phyloP scores from a whole-genome alignment of 495 filamentous ascomycete species.

The Lophium mytilinum region DNA sequence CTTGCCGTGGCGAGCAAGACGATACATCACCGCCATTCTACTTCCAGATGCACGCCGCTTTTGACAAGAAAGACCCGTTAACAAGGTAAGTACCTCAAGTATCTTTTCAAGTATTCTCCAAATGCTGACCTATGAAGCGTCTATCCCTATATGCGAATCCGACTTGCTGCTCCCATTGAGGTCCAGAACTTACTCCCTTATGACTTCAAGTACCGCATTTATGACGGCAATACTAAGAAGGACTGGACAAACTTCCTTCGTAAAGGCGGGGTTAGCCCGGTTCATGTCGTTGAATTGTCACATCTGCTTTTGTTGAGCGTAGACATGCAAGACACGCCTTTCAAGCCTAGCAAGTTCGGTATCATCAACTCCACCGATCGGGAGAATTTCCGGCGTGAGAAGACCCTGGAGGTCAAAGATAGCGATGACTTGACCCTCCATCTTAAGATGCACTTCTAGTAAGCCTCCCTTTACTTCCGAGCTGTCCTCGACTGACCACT shows the following conservation, averaged over 20 bases:
- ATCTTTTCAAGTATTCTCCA: neutral
- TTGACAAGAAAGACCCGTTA: constrained; percentile 69
- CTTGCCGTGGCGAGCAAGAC: constrained; percentile 74
- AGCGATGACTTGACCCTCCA: constrained; percentile 67
- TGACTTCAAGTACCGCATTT: constrained; percentile 98
- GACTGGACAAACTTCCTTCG: constrained; percentile 98
- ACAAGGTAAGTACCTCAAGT: constrained; percentile 45
- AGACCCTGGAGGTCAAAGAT: constrained; percentile 72
- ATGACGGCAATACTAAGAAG: constrained; percentile 94
- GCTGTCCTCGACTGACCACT: neutral
- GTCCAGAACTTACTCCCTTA: constrained; percentile 91
- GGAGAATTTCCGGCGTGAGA: constrained; percentile 83
- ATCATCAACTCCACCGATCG: constrained; percentile 86
- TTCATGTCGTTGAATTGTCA: constrained; percentile 92
- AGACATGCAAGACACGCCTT: constrained; percentile 91
- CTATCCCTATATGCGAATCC: constrained; percentile 91
- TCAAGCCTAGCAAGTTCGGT: constrained; percentile 89
- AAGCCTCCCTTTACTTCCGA: constrained; percentile 8
- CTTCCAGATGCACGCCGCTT: constrained; percentile 86
- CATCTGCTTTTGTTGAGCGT: constrained; percentile 87
- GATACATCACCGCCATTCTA: constrained; percentile 79
- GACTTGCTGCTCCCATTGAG: constrained; percentile 83
- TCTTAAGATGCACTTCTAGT: constrained; percentile 82
- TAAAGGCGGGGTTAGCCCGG: constrained; percentile 91
- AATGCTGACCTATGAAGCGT: constrained; percentile 42